phyloP scores from a whole-genome alignment of 2,329 filamentous ascomycete species.

The Hypocreales sp. region DNA sequence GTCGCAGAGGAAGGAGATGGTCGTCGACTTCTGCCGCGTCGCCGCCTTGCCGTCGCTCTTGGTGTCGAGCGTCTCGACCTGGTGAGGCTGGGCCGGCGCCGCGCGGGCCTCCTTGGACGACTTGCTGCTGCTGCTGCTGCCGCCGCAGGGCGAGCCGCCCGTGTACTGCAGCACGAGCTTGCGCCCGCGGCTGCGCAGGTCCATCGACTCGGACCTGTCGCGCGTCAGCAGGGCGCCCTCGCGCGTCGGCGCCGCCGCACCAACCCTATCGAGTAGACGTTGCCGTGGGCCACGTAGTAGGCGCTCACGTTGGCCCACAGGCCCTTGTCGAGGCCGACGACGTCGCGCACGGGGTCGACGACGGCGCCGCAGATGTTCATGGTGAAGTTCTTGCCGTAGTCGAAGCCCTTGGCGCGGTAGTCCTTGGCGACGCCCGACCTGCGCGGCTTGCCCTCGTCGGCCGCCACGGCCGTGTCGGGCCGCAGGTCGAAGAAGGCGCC shows the following conservation, averaged over 20 bases:
- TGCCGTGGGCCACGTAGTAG: slow-evolving; percentile 52
- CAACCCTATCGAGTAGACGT: slow-evolving; percentile 62
- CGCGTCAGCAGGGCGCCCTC: not conserved
- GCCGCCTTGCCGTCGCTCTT: slow-evolving; percentile 10
- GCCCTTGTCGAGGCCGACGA: slow-evolving; percentile 46
- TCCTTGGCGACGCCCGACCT: slow-evolving; percentile 28
- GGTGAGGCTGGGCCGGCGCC: slow-evolving; percentile 3
- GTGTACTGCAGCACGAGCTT: slow-evolving; percentile 67
- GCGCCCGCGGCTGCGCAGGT: slow-evolving; percentile 45
- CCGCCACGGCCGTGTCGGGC: slow-evolving; percentile 32
- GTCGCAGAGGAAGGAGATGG: slow-evolving; percentile 89
- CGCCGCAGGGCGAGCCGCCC: slow-evolving; percentile 58
- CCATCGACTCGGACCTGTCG: slow-evolving; percentile 29
- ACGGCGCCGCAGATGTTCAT: slow-evolving; percentile 68
- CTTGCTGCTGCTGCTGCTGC: slow-evolving; percentile 28
- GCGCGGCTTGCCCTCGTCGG: slow-evolving; percentile 27
- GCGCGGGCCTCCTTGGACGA: slow-evolving; percentile 12
- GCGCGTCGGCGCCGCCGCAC: slow-evolving; percentile 12
- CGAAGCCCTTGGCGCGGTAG: slow-evolving; percentile 54
- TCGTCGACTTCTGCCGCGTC: slow-evolving; percentile 54
- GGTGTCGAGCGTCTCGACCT: slow-evolving; percentile 8
- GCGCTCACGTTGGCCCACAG: slow-evolving; percentile 63
- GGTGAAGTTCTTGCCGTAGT: slow-evolving; percentile 70
- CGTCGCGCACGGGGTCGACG: slow-evolving; percentile 46
- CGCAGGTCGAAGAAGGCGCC: slow-evolving; percentile 45